A percentile compares a stretch with the other conserved stretches of the same genome.
Conservation (phyloP, 345 rosid genomes). For the Eucalyptus brandiana region DNA sequence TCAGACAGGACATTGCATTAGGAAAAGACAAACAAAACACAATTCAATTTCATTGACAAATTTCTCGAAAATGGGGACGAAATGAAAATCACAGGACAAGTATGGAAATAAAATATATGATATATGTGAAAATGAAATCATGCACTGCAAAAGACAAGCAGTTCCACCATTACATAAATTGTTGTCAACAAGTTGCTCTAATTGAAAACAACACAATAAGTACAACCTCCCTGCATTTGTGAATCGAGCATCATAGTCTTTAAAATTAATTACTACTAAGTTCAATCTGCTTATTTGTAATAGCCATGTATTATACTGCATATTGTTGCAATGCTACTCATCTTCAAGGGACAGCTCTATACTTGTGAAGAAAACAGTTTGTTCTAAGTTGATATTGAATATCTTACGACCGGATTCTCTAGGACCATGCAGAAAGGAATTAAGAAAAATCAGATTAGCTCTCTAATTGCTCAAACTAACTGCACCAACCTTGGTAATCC, state of each 20-base stretch:
- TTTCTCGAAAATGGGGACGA: neutral
- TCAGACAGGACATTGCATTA: neutral
- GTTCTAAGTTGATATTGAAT: neutral
- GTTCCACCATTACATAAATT: neutral
- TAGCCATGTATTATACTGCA: neutral
- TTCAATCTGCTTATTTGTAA: neutral
- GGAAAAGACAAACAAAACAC: neutral
- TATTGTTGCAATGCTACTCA: neutral
- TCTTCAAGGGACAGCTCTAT: neutral
- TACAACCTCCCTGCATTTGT: neutral
- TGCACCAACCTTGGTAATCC: neutral
- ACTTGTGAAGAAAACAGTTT: neutral
- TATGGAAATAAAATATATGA: neutral
- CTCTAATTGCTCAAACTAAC: neutral
- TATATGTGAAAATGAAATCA: neutral
- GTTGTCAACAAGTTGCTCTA: neutral
- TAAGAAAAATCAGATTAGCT: neutral
- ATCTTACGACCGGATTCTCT: neutral
- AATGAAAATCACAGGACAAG: neutral
- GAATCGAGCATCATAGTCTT: neutral
- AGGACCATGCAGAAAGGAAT: neutral
- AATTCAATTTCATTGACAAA: neutral
- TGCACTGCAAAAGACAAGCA: neutral
- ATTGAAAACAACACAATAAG: neutral
- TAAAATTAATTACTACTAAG: neutral